These are phyloP conservation scores for Knoxdaviesia capensis DNA, from an alignment of 2,329 filamentous ascomycete species.

Conservation along the genomic window DNA sequence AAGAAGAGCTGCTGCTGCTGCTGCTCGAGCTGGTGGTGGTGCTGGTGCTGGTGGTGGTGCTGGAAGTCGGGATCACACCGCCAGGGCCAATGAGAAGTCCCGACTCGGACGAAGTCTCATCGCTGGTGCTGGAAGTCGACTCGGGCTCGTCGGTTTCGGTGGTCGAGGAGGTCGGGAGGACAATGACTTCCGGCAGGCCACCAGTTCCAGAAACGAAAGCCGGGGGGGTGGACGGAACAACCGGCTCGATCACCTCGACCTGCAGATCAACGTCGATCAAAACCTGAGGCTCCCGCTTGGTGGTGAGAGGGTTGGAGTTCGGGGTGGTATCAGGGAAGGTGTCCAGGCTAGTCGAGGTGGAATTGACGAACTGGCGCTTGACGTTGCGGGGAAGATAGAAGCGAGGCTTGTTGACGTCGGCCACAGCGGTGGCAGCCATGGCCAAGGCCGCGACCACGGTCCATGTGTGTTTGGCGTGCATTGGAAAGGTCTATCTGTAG, in stretches of 20 bases:
- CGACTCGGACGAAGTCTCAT: conserved; percentile 4
- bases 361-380: conserved; percentile 27
- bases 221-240: too few relatives aligned
- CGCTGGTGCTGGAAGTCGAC: neutral
- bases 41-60: neutral
- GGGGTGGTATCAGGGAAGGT: neutral
- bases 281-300: too few relatives aligned
- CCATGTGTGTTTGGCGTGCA: conserved; percentile 9
- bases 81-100: conserved; percentile 11
- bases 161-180: too few relatives aligned
- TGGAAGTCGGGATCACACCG: conserved; percentile 7
- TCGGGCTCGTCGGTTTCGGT: too few relatives aligned
- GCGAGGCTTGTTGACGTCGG: conserved; percentile 24
- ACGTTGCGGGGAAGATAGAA: conserved; percentile 38
- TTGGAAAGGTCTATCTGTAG: neutral
- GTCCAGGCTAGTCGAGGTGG: conserved; percentile 13
- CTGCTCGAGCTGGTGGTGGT: conserved; percentile 1
- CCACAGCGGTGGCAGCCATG: conserved; percentile 22
- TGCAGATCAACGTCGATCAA: too few relatives aligned
- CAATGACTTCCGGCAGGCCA: too few relatives aligned
- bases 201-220: too few relatives aligned
- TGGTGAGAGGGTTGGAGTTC: neutral
- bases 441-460: conserved; percentile 27
- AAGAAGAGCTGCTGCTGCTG: neutral
- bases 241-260: too few relatives aligned